Evolutionary conservation across 495 filamentous ascomycete genomes (phyloP), one percentile per base, ranked within the genome.

Genomic region (Hypomontagnella submonticulosa): DNA sequence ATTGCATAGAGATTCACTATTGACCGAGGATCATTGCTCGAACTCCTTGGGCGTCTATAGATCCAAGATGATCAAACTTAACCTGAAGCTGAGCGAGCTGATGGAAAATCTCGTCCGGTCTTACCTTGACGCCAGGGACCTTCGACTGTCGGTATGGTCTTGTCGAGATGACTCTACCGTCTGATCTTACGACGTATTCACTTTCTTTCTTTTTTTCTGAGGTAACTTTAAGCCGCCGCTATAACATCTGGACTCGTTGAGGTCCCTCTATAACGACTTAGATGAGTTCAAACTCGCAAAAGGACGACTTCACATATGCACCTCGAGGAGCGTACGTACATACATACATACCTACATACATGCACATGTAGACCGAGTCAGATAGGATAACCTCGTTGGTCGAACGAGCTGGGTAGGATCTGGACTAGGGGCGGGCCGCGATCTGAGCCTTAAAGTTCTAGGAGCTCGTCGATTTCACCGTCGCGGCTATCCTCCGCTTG

Each of bases 381-480:
- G 48, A 33, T 46, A 36, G 16, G 15, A 30, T 15, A 27, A 38
- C 4, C 37, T 37, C 34, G 2, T 27, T 27, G 3, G 23, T 27
- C 27, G 32, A 5, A 4, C 37, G 16, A 47, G 23, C 34, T 50
- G 60, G 61, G 50, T 57, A 34, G 53, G 59, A 63, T 68, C 60
- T 63, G 47, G 53, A 44, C 53, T 61, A 69, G 66, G 66, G 56
- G 60, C 66, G 66, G 66, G 18, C 66, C 66, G 66, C 59, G 44
- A 63, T 68, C 59, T 68, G 44, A 63, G 48, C 54, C 49, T 38
- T 27, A 40, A 52, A 32, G 11, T 18, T 33, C 38, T 38, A 42
- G 41, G n/a, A 34, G 16, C 43, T 51, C n/a, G 6, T 57, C 46
- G 38, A 57, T 56, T 46, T 56, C 51, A 49, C 43, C 57, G 32